Evolutionary conservation across 1,284 basidiomycete species (phyloP).

Genomic region (Heterobasidion irregulare): DNA sequence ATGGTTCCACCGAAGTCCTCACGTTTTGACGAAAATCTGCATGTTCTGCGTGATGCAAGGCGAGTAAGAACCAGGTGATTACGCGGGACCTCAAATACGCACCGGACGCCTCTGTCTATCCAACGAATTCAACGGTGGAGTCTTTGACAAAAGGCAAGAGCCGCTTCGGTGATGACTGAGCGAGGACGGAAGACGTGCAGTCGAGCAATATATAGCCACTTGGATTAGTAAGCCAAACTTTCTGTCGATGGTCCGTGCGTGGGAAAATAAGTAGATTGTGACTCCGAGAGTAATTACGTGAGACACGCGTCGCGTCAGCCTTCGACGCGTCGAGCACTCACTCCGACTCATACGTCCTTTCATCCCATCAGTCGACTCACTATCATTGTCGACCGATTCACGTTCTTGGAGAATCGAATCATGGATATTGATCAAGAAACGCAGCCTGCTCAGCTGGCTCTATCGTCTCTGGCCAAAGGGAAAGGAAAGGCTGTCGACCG

Average conservation of each 20-base stretch:
- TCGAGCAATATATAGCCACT: too few relatives aligned
- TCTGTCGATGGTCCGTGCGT: constrained; percentile 34
- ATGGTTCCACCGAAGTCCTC: background rate
- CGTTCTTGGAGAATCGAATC: background rate
- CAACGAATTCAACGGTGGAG: constrained; percentile 80
- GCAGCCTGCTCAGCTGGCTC: constrained; percentile 21
- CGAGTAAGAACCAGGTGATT: background rate
- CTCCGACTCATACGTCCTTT: background rate
- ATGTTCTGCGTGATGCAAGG: constrained; percentile 27
- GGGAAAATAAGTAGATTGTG: constrained; percentile 15
- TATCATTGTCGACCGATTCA: too few relatives aligned
- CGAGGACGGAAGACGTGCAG: too few relatives aligned
- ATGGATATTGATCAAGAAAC: constrained; percentile 56
- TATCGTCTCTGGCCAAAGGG: constrained; percentile 35
- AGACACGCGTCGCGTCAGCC: constrained; percentile 1
- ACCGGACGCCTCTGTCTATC: constrained; percentile 70
- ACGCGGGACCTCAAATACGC: constrained; percentile 1
- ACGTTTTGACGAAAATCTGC: constrained; percentile 96
- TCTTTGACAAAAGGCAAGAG: constrained; percentile 70
- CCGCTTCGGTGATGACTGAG: constrained; percentile 18
- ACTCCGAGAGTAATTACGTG: background rate
- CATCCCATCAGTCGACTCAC: background rate
- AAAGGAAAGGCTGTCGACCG: constrained; percentile 55
- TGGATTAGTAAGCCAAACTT: too few relatives aligned
- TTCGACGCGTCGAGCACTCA: constrained; percentile 3